phyloP scores from a whole-genome alignment of 2,329 filamentous ascomycete genomes.

The Fusarium dlaminii region DNA sequence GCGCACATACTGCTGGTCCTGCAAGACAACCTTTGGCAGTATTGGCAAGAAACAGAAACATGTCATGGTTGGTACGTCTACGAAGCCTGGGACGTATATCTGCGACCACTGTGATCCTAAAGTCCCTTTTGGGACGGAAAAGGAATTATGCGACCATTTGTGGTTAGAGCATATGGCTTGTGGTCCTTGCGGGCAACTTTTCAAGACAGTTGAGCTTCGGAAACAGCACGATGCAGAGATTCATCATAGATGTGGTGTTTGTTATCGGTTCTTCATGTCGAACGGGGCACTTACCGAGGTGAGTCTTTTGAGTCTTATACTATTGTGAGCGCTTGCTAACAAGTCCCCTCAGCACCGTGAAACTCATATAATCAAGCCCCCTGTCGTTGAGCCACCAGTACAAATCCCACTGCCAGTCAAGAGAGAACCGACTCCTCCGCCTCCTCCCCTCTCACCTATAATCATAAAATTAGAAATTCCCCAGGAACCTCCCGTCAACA shows the following conservation, averaged over 20 bases:
- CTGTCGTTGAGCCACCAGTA: background rate
- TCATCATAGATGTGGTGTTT: background rate
- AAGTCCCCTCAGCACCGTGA: background rate
- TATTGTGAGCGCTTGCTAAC: background rate
- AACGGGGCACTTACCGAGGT: background rate
- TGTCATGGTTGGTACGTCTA: background rate
- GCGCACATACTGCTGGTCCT: background rate
- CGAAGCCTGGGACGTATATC: background rate
- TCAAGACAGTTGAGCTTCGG: background rate
- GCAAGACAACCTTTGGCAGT: background rate
- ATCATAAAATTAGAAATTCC: background rate
- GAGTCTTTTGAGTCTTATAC: background rate
- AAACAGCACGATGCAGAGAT: background rate
- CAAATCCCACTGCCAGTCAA: background rate
- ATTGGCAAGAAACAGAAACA: background rate
- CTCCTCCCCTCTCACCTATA: background rate
- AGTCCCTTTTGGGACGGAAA: background rate
- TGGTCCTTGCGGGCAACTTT: background rate
- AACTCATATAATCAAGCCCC: background rate
- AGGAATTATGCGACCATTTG: background rate
- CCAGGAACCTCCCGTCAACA: background rate
- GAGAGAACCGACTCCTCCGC: background rate
- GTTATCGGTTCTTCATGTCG: background rate
- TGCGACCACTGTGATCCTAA: background rate
- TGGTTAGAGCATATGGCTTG: background rate